Conservation (phyloP, 768 basidiomycete genomes). For the Lentinula aciculospora region DNA sequence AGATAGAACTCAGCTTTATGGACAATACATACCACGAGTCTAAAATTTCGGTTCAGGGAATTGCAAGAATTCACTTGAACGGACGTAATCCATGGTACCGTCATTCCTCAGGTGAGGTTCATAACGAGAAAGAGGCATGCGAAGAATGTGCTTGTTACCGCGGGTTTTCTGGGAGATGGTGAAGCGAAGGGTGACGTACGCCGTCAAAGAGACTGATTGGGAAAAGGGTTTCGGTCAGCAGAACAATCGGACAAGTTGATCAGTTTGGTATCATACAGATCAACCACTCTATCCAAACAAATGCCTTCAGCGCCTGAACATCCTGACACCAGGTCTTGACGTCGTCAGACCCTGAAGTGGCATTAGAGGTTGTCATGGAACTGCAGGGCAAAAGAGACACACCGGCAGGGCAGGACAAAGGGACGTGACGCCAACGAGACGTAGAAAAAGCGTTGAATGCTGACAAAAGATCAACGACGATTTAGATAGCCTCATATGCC, state of each 20-base stretch:
- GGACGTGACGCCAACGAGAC: slow-evolving; percentile 45
- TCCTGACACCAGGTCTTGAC: slow-evolving; percentile 48
- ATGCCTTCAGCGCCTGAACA: slow-evolving; percentile 47
- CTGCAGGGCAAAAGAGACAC: slow-evolving; percentile 8
- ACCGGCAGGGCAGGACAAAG: slow-evolving; percentile 46
- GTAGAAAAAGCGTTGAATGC: slow-evolving; percentile 60
- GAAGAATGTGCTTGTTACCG: slow-evolving; percentile 49
- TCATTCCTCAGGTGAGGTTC: slow-evolving; percentile 20
- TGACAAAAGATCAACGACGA: slow-evolving; percentile 12
- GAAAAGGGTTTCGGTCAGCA: neutral
- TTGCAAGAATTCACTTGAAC: slow-evolving; percentile 4
- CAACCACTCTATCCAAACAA: slow-evolving; percentile 56
- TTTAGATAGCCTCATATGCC: neutral
- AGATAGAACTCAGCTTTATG: too few relatives aligned
- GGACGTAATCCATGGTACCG: neutral
- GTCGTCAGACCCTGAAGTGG: slow-evolving; percentile 30
- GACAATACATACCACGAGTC: neutral
- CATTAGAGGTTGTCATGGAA: neutral
- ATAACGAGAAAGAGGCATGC: slow-evolving; percentile 45
- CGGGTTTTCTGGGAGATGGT: slow-evolving; percentile 33
- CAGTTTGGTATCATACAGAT: slow-evolving; percentile 30
- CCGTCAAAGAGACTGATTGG: slow-evolving; percentile 35
- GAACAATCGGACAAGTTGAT: neutral
- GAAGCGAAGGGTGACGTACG: slow-evolving; percentile 37
- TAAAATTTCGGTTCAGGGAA: neutral